Percentiles rank a stretch among this genome's conserved stretches.
These are phyloP conservation scores for Calonectria crousiana DNA, from an alignment of 2,329 filamentous ascomycete species.

Conservation along the genomic window DNA sequence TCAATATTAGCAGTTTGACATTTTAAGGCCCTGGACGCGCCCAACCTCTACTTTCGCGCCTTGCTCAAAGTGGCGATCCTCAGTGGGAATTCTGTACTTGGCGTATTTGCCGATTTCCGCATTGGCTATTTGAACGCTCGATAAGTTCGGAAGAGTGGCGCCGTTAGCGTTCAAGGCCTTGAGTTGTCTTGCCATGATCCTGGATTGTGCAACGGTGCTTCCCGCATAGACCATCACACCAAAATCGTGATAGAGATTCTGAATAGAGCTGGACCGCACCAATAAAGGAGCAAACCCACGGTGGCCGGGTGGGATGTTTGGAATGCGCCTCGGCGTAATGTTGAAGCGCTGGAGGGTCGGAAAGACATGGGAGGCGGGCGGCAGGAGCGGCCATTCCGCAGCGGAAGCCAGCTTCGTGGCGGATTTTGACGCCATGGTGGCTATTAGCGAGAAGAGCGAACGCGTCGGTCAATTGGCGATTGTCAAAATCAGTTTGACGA, in stretches of 20 bases:
- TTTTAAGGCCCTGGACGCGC: background rate
- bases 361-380: slow-evolving; percentile 12
- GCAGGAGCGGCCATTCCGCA: background rate
- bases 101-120: background rate
- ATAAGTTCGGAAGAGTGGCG: background rate
- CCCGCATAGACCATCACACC: slow-evolving; percentile 49
- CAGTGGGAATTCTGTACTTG: slow-evolving; percentile 29
- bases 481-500: background rate
- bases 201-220: slow-evolving; percentile 33
- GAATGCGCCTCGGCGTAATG: slow-evolving; percentile 29
- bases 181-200: slow-evolving; percentile 41
- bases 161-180: slow-evolving; percentile 19
- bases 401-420: background rate
- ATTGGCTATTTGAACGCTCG: background rate
- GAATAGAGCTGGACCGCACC: slow-evolving; percentile 1
- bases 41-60: slow-evolving; percentile 1
- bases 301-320: slow-evolving; percentile 16
- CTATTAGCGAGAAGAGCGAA: background rate
- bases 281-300: background rate
- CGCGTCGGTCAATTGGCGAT: background rate
- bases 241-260: slow-evolving; percentile 47
- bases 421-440: background rate
- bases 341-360: slow-evolving; percentile 37
- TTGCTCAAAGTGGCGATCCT: slow-evolving; percentile 22
- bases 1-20: background rate